These are phyloP conservation scores for Lepidium africanum DNA, from an alignment of 345 rosid genomes.

Conservation along the genomic window DNA sequence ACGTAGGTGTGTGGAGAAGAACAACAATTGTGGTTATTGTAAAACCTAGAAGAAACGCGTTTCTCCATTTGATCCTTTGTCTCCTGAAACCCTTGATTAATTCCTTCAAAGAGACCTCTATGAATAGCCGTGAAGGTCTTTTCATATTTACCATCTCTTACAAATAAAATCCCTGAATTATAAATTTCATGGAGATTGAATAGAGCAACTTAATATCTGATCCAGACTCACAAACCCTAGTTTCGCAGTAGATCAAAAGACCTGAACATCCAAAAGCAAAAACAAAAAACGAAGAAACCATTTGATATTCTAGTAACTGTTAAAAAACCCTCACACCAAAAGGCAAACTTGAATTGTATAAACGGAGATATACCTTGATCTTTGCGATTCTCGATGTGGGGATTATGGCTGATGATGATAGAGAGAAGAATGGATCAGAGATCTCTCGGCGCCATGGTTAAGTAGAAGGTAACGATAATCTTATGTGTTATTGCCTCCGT, in stretches of 20 bases:
- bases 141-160: slow-evolving; percentile 4
- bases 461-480: slow-evolving; percentile 16
- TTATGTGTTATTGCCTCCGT: not conserved
- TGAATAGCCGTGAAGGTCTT: slow-evolving; percentile 12
- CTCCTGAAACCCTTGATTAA: slow-evolving; percentile 29
- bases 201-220: not conserved
- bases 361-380: no score
- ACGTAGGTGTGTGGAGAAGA: slow-evolving; percentile 40
- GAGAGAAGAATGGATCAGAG: slow-evolving; percentile 14
- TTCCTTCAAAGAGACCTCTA: slow-evolving; percentile 29
- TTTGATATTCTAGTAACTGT: no score
- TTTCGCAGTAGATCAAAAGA: slow-evolving; percentile 14
- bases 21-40: slow-evolving; percentile 39
- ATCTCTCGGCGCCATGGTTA: slow-evolving; percentile 10
- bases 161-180: no score
- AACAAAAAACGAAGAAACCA: not conserved
- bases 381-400: not conserved
- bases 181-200: no score
- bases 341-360: no score
- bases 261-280: not conserved
- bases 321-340: no score
- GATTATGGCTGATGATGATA: not conserved
- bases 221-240: slow-evolving; percentile 13
- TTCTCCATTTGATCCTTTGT: slow-evolving; percentile 49
- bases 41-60: slow-evolving; percentile 40